Base-by-base conservation (phyloP, 2,329 filamentous ascomycete species). In the Xylariomycetidae sp. region DNA sequence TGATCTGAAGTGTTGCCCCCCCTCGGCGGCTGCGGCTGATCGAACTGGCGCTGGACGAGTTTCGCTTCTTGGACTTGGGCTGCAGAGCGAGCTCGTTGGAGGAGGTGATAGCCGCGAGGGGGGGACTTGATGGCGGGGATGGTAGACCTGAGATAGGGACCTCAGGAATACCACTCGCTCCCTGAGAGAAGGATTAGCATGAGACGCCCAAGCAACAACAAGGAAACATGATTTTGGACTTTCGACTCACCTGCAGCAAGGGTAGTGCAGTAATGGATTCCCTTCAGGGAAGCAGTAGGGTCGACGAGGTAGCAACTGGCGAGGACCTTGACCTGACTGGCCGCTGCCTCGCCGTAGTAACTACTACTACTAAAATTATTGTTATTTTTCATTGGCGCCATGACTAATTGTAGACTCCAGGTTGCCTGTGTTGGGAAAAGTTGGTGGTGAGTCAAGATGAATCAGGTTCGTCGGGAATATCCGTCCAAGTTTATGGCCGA, bases 211-310 rank as follows among this genome's bases (percentile, higher is more conserved):
- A n/a, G n/a, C n/a, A n/a, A n/a, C n/a, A n/a, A n/a, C n/a, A n/a
- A n/a, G n/a, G n/a, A n/a, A n/a, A n/a, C n/a, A n/a, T n/a, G n/a
- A n/a, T n/a, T n/a, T 15, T 41, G 36, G 22, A 13, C 12, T 19
- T 11, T n/a, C n/a, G 34, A 63, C 74, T 41, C 72, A 83, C 80
- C 85, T 76, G 82, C 76, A 70, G 79, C 83, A 77, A 80, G 77
- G 71, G 86, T 89, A 86, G 88, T 89, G 80, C 85, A 94, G 80
- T 94, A 95, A 72, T 94, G 88, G 69, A 92, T 84, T 62, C 85
- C 85, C 62, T 82, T 81, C 54, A 95, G 74, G 58, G 70, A 74
- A 62, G 80, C 74, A 51, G 80, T 74, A 56, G 70, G 69, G 65
- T 89, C 80, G 63, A 90, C 86, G 54, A 85, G 71, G 70, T 95